Base-by-base conservation (phyloP, 495 filamentous ascomycete genomes). In the Glutinoglossum americanum region DNA sequence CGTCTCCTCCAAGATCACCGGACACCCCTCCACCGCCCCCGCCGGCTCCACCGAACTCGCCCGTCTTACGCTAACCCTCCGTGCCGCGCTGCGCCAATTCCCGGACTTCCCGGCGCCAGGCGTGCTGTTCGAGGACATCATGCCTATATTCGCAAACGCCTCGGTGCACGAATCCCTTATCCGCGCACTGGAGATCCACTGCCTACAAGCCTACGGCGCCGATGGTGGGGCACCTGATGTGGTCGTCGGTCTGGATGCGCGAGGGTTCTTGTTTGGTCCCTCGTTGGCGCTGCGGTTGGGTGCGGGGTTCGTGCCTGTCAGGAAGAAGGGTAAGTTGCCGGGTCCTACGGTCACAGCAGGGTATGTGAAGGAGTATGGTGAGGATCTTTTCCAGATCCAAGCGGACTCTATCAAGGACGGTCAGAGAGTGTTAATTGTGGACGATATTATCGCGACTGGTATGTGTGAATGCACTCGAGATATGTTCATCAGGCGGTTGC, bases 381-480 rank as follows among this genome's bases (percentile, higher is more conserved):
- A 83, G 72, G 93, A 99, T 68, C 85, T 81, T 67, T 97, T 99
- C 74, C 84, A 97, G 76, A 93, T 97, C 73, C 93, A 99, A 73
- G 72, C 71, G 55, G 88, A 82, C 68, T 80, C 81, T 13, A 80
- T 97, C 65, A 84, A 85, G 74, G 75, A 78, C 41, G 93, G 89
- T 21, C 87, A 94, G 76, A 83, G 80, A 66, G 90, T 95, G 21
- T 69, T 99, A 60, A 76, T 99, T 54, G 84, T 99, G 45, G 92
- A 99, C 67, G 92, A 99, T 68, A 90, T 99, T 64, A 97, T 99
- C 70, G 92, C 92, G 35, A 99, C 92, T 60, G 92, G 92, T 94
- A 75, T 68, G 81, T 69, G 25, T 9, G 15, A 45, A n/a, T 23
- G 13, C 28, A 21, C 3, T 57, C 11, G 25, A 26, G 48, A 33